These are phyloP conservation scores for Yamadazyma scolyti DNA, from an alignment of 805 yeast species.

Conservation along the genomic window DNA sequence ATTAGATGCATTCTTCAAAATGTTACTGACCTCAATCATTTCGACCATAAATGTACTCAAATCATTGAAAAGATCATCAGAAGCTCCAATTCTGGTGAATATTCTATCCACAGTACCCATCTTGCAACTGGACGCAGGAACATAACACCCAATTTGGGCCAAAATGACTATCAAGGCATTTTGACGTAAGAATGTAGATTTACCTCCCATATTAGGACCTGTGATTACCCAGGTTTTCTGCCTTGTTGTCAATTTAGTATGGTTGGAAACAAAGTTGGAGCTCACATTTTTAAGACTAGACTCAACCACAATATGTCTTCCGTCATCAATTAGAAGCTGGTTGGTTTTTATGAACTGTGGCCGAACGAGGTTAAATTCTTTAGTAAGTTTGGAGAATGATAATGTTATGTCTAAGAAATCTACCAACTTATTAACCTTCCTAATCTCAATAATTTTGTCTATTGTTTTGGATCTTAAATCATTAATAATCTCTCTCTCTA, in stretches of 20 bases:
- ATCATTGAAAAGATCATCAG: conserved; percentile 71
- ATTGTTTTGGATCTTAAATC: conserved; percentile 47
- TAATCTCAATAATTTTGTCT: conserved; percentile 39
- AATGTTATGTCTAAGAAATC: conserved; percentile 71
- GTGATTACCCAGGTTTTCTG: conserved; percentile 54
- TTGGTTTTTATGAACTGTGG: conserved; percentile 54
- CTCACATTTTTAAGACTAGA: conserved; percentile 54
- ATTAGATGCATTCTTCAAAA: conserved; percentile 51
- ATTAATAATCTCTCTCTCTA: conserved; percentile 54
- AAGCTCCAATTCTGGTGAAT: conserved; percentile 83
- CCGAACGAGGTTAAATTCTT: conserved; percentile 61
- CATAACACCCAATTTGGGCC: conserved; percentile 62
- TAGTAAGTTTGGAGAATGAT: conserved; percentile 69
- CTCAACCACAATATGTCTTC: conserved; percentile 88
- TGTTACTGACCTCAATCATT: conserved; percentile 62
- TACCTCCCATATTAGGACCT: conserved; percentile 91
- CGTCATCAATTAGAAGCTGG: conserved; percentile 50
- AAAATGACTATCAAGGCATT: conserved; percentile 65
- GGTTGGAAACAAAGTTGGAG: conserved; percentile 43
- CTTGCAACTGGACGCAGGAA: conserved; percentile 60
- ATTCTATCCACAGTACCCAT: conserved; percentile 73
- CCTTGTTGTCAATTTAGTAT: conserved; percentile 19
- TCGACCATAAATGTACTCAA: conserved; percentile 88
- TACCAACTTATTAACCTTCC: conserved; percentile 46
- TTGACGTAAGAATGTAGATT: conserved; percentile 72